phyloP scores from a whole-genome alignment of 164 flowering plant species.

The Liriodendron chinense region DNA sequence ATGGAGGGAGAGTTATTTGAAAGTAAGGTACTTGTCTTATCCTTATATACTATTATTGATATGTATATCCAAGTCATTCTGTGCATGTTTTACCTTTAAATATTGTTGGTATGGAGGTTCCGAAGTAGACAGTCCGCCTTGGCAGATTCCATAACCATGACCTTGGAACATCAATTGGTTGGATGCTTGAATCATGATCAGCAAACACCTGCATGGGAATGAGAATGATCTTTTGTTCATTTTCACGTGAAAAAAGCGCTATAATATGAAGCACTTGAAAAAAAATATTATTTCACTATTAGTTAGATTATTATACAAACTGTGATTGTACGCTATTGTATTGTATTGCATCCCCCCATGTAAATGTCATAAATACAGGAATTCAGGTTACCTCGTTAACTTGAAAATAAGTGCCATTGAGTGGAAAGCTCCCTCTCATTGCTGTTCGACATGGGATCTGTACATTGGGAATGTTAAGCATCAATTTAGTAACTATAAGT shows the following conservation, averaged over 20 bases:
- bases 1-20: not conserved
- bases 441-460: conserved; percentile 94
- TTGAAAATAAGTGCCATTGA: conserved; percentile 97
- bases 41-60: not conserved
- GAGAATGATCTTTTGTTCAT: conserved; percentile 1
- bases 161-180: conserved; percentile 83
- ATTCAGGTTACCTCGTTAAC: conserved; percentile 76
- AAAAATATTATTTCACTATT: too few species aligned
- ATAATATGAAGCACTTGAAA: too few species aligned
- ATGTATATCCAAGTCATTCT: not conserved
- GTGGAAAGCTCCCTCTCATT: conserved; percentile 94
- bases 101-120: conserved; percentile 78
- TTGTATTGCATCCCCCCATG: too few species aligned
- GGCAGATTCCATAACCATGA: conserved; percentile 72
- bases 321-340: too few species aligned
- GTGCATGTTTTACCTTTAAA: conserved; percentile 63
- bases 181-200: conserved; percentile 83
- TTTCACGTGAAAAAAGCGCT: not conserved
- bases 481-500: not conserved
- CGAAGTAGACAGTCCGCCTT: conserved; percentile 79
- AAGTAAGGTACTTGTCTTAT: not conserved
- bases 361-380: not conserved
- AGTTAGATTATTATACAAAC: too few species aligned
- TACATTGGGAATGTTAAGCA: conserved; percentile 4
- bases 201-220: conserved; percentile 74